A percentile compares a stretch with the other conserved stretches of the same genome.
These are phyloP conservation scores for Leucogyrophana mollusca DNA, from an alignment of 768 basidiomycete species.

Conservation along the genomic window DNA sequence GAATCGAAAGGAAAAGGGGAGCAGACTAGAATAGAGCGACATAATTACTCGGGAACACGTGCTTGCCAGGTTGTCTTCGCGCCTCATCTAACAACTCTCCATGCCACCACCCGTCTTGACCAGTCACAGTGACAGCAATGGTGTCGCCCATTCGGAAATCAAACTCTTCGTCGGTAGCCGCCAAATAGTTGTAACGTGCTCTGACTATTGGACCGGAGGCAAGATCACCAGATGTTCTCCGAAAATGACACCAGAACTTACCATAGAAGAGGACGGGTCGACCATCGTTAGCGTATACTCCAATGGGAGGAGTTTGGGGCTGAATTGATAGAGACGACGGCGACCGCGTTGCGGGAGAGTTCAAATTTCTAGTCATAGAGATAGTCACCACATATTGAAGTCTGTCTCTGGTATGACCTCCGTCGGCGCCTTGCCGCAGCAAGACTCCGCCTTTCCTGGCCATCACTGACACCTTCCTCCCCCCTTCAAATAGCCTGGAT, in stretches of 20 bases:
- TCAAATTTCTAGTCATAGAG: too few relatives aligned
- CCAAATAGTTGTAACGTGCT: constrained; percentile 84
- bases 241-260: constrained; percentile 36
- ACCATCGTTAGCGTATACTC: constrained; percentile 80
- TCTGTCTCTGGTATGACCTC: too few relatives aligned
- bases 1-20: neutral
- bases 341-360: constrained; percentile 41
- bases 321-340: constrained; percentile 49
- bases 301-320: constrained; percentile 50
- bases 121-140: constrained; percentile 91
- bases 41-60: constrained; percentile 89
- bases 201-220: constrained; percentile 54
- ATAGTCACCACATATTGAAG: too few relatives aligned
- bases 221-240: constrained; percentile 4
- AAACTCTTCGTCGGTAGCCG: constrained; percentile 90
- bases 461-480: too few relatives aligned
- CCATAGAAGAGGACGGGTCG: constrained; percentile 85
- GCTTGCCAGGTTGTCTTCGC: constrained; percentile 64
- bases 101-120: constrained; percentile 98
- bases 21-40: constrained; percentile 67
- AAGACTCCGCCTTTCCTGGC: too few relatives aligned
- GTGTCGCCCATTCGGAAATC: constrained; percentile 95
- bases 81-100: constrained; percentile 82
- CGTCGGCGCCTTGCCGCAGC: too few relatives aligned
- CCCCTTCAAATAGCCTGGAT: too few relatives aligned